Conservation (phyloP, 257 asterid genomes). For the Rauvolfia tetraphylla region DNA sequence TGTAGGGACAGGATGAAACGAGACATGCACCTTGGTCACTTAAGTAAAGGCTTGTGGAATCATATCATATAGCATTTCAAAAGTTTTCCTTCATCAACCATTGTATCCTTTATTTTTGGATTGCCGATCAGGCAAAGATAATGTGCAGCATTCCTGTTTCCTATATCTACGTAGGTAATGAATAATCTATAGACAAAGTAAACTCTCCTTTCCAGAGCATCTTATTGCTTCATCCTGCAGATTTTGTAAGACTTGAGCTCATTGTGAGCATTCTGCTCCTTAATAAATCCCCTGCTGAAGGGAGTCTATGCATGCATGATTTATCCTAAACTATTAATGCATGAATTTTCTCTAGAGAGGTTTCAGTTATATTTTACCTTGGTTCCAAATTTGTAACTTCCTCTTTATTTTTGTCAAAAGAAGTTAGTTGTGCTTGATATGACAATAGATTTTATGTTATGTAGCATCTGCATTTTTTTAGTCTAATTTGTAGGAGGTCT, state of each 20-base stretch:
- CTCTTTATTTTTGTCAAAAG: neutral
- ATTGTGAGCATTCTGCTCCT: neutral
- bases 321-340: neutral
- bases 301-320: neutral
- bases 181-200: neutral
- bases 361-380: neutral
- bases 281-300: neutral
- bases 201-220: neutral
- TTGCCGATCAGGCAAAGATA: neutral
- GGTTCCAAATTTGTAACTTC: neutral
- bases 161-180: neutral
- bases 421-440: neutral
- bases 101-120: neutral
- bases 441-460: neutral
- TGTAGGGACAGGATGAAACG: neutral
- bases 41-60: neutral
- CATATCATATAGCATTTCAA: neutral
- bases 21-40: neutral
- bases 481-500: constrained; percentile 13
- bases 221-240: neutral
- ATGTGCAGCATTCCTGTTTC: neutral
- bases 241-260: neutral
- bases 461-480: neutral
- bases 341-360: neutral
- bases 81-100: neutral